These are phyloP conservation scores for Lipomyces lipofer DNA, from an alignment of 805 yeast genomes.

Conservation along the genomic window DNA sequence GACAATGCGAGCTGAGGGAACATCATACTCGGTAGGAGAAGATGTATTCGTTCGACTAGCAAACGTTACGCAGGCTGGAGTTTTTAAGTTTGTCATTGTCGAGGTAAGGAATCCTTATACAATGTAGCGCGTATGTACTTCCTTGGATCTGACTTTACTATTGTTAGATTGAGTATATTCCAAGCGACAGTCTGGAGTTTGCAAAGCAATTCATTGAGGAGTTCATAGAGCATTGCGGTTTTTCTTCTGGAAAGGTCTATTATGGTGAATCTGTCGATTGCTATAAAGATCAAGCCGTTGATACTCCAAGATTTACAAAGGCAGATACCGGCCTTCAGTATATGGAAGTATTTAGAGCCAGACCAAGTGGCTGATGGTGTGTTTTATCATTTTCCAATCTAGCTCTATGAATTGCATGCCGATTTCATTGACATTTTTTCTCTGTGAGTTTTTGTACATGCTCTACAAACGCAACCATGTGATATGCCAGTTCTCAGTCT, in stretches of 20 bases:
- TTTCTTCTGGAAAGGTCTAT: constrained; percentile 18
- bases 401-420: no score
- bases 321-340: constrained; percentile 19
- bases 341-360: constrained; percentile 24
- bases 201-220: constrained; percentile 9
- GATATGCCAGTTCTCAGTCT: no score
- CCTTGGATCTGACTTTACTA: not conserved
- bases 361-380: constrained; percentile 14
- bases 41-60: constrained; percentile 60
- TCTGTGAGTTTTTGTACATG: no score
- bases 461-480: no score
- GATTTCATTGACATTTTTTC: no score
- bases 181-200: constrained; percentile 9
- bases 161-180: constrained; percentile 14
- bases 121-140: not conserved
- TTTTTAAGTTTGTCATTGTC: constrained; percentile 47
- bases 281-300: constrained; percentile 4
- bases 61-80: constrained; percentile 72
- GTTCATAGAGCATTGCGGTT: constrained; percentile 11
- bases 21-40: constrained; percentile 53
- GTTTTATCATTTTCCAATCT: no score
- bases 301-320: constrained; percentile 5
- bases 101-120: constrained; percentile 20
- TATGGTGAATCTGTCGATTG: constrained; percentile 17
- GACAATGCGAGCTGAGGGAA: constrained; percentile 72